A percentile compares a stretch with the other conserved stretches of the same genome.
phyloP scores from a whole-genome alignment of 495 filamentous ascomycete genomes.

The Tuber brumale region DNA sequence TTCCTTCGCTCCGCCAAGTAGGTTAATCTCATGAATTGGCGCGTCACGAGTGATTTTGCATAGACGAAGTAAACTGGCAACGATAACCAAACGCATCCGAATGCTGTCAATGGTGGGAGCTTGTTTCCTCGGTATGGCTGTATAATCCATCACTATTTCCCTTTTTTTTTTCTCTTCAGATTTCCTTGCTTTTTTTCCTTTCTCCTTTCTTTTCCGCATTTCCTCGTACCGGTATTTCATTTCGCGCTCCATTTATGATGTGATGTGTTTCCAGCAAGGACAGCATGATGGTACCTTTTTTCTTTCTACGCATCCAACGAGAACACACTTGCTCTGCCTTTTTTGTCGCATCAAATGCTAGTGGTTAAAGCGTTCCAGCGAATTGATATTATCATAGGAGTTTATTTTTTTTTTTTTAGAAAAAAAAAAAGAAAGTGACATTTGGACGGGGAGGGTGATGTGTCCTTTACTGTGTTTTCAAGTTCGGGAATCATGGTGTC shows the following conservation, averaged over 20 bases:
- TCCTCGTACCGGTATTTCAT: background rate
- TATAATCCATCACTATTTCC: slow-evolving; percentile 28
- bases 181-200: slow-evolving; percentile 8
- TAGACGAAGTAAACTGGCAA: background rate
- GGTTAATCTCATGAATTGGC: slow-evolving; percentile 4
- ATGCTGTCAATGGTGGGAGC: background rate
- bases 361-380: background rate
- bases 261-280: background rate
- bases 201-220: background rate
- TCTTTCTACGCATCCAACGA: background rate
- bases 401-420: slow-evolving; percentile 4
- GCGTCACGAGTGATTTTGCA: slow-evolving; percentile 1
- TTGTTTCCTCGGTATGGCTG: slow-evolving; percentile 6
- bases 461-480: slow-evolving; percentile 22
- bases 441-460: slow-evolving; percentile 15
- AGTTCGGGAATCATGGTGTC: background rate
- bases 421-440: background rate
- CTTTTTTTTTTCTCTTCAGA: background rate
- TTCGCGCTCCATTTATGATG: background rate
- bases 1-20: background rate
- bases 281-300: slow-evolving; percentile 4
- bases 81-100: background rate
- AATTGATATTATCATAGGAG: background rate
- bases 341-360: slow-evolving; percentile 3
- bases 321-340: background rate